phyloP scores from a whole-genome alignment of 2,329 filamentous ascomycete genomes.

The Calonectria pauciramosa region DNA sequence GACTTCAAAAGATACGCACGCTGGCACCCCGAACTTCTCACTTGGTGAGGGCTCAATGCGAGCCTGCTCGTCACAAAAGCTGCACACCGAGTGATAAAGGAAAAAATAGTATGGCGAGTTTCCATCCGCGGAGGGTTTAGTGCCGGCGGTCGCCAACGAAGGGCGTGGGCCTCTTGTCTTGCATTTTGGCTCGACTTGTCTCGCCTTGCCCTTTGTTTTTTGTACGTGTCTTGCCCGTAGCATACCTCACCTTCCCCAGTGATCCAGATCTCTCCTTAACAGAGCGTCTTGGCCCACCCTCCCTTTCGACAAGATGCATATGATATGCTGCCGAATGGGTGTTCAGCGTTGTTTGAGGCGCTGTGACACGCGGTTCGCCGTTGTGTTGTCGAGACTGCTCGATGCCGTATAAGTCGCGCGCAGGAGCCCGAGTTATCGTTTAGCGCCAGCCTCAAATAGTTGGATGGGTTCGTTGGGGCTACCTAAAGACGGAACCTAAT shows the following conservation, averaged over 20 bases:
- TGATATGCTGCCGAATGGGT: background rate
- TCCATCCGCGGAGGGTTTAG: constrained; percentile 13
- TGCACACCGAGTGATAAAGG: background rate
- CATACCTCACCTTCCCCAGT: constrained; percentile 33
- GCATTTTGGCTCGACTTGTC: constrained; percentile 25
- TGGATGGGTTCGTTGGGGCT: background rate
- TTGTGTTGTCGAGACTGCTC: constrained; percentile 8
- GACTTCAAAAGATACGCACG: background rate
- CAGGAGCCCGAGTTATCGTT: background rate
- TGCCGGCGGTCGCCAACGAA: constrained; percentile 22
- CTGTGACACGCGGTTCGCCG: background rate
- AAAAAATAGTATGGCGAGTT: constrained; percentile 17
- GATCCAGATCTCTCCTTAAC: constrained; percentile 4
- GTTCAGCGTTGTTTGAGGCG: constrained; percentile 4
- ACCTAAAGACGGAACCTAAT: background rate
- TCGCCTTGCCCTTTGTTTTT: constrained; percentile 22
- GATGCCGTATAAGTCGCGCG: background rate
- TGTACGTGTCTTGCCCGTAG: constrained; percentile 33
- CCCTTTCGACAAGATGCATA: background rate
- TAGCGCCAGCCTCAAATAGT: constrained; percentile 3
- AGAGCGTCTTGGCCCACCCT: background rate
- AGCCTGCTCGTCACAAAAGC: background rate
- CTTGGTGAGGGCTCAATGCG: constrained; percentile 23
- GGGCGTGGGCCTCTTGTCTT: background rate
- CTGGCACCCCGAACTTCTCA: constrained; percentile 6